A percentile compares a stretch with the other conserved stretches of the same genome.
Conservation (phyloP, 768 basidiomycete genomes). For the Sarcomyxa edulis region DNA sequence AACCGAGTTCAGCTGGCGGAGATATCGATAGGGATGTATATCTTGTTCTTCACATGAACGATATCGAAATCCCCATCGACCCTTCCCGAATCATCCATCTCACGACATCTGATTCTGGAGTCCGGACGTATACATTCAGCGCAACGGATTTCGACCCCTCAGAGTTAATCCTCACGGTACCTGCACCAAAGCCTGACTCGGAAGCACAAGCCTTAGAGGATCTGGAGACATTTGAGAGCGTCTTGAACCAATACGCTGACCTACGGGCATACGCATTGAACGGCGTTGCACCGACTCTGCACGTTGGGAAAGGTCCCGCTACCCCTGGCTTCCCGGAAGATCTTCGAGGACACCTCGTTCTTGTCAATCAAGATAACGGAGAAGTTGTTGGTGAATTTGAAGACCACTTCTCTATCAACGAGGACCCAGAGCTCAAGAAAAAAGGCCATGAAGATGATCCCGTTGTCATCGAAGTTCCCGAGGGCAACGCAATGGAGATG, state of each 20-base stretch:
- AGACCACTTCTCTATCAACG: constrained; percentile 46
- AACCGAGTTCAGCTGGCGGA: too few relatives aligned
- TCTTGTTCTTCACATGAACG: constrained; percentile 55
- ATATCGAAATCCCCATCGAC: constrained; percentile 55
- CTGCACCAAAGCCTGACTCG: constrained; percentile 17
- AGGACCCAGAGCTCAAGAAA: constrained; percentile 50
- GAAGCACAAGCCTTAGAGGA: constrained; percentile 44
- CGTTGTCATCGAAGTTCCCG: constrained; percentile 68
- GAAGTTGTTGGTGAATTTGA: constrained; percentile 70
- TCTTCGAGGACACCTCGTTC: constrained; percentile 55
- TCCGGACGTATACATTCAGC: constrained; percentile 41
- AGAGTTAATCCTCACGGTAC: constrained; percentile 31
- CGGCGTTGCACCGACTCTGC: constrained; percentile 1
- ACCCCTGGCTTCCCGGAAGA: constrained; percentile 19
- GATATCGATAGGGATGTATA: constrained; percentile 62
- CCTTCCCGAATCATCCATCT: constrained; percentile 45
- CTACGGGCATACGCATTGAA: constrained; percentile 21
- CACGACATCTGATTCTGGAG: constrained; percentile 23
- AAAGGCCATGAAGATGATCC: constrained; percentile 52
- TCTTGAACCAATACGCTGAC: constrained; percentile 61
- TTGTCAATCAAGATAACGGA: constrained; percentile 69
- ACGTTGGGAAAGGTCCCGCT: constrained; percentile 3
- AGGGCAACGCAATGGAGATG: constrained; percentile 41
- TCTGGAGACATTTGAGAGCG: constrained; percentile 58
- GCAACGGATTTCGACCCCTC: constrained; percentile 29